A percentile compares a stretch with the other conserved stretches of the same genome.
Conservation (phyloP, 2,329 filamentous ascomycete genomes). For the Emmonsia crescens region DNA sequence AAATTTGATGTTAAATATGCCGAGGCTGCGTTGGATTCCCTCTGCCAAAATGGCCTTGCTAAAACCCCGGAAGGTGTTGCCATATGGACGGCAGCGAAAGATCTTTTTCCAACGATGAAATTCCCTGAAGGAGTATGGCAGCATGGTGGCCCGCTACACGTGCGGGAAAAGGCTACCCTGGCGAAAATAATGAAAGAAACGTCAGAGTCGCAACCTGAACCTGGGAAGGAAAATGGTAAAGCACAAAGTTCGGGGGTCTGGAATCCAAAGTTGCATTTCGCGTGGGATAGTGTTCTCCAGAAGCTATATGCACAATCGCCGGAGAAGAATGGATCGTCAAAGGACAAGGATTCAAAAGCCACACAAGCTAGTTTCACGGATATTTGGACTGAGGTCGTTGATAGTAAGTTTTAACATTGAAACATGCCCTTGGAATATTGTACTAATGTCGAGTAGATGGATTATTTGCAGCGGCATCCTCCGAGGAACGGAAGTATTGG, state of each 20-base stretch:
- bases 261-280: constrained; percentile 73
- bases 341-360: constrained; percentile 25
- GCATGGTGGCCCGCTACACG: constrained; percentile 58
- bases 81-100: constrained; percentile 66
- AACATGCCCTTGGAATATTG: constrained; percentile 16
- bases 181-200: constrained; percentile 68
- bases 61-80: constrained; percentile 82
- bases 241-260: constrained; percentile 53
- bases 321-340: constrained; percentile 20
- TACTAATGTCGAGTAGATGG: constrained; percentile 47
- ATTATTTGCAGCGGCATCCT: constrained; percentile 70
- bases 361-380: constrained; percentile 48
- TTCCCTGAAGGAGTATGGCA: constrained; percentile 63
- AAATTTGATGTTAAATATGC: constrained; percentile 39
- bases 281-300: constrained; percentile 69
- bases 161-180: constrained; percentile 56
- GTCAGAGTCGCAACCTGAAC: constrained; percentile 21
- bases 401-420: constrained; percentile 51
- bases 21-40: constrained; percentile 49
- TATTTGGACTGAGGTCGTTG: constrained; percentile 80
- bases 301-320: constrained; percentile 24
- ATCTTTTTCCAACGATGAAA: constrained; percentile 52
- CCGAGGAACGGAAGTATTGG: constrained; percentile 81
- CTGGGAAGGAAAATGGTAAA: constrained; percentile 20
- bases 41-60: constrained; percentile 55